Evolutionary conservation across 2,329 filamentous ascomycete genomes (phyloP).

Genomic region (Didymella pinodella): DNA sequence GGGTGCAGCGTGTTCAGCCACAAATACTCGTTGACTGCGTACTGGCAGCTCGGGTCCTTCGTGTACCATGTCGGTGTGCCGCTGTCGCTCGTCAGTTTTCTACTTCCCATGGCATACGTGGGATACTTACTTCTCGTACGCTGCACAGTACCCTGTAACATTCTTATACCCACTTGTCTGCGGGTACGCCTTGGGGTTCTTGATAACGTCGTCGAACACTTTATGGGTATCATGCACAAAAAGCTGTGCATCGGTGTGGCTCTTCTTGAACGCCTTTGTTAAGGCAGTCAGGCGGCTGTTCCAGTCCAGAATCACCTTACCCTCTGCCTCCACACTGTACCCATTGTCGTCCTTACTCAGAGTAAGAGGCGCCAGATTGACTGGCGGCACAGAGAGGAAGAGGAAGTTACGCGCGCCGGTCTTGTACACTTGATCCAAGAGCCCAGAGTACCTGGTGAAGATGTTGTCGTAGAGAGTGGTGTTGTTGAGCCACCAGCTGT

Average conservation of each 20-base stretch:
- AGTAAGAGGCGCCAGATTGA: slow-evolving; percentile 63
- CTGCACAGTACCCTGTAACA: slow-evolving; percentile 62
- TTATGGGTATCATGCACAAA: slow-evolving; percentile 63
- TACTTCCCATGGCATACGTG: no score
- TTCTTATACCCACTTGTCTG: slow-evolving; percentile 64
- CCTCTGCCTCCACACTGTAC: slow-evolving; percentile 43
- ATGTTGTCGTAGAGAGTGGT: slow-evolving; percentile 45
- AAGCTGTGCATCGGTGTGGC: slow-evolving; percentile 51
- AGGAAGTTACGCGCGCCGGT: slow-evolving; percentile 60
- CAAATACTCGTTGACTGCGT: slow-evolving; percentile 68
- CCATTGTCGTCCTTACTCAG: slow-evolving; percentile 48
- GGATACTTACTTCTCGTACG: slow-evolving; percentile 58
- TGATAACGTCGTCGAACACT: slow-evolving; percentile 62
- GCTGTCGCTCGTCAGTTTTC: slow-evolving; percentile 27
- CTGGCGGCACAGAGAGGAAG: slow-evolving; percentile 56
- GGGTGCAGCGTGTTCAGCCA: slow-evolving; percentile 71
- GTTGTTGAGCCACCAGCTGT: slow-evolving; percentile 55
- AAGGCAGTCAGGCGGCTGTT: slow-evolving; percentile 52
- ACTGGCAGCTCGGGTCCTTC: slow-evolving; percentile 56
- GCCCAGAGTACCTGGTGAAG: slow-evolving; percentile 48
- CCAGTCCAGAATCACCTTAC: slow-evolving; percentile 60
- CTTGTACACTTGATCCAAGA: slow-evolving; percentile 54
- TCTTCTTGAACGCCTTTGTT: slow-evolving; percentile 51
- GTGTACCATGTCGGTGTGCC: slow-evolving; percentile 52
- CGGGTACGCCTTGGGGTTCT: slow-evolving; percentile 59